Base-by-base conservation (phyloP, 1,139 yeast genomes). In the Kurtzmaniella natalensis region DNA sequence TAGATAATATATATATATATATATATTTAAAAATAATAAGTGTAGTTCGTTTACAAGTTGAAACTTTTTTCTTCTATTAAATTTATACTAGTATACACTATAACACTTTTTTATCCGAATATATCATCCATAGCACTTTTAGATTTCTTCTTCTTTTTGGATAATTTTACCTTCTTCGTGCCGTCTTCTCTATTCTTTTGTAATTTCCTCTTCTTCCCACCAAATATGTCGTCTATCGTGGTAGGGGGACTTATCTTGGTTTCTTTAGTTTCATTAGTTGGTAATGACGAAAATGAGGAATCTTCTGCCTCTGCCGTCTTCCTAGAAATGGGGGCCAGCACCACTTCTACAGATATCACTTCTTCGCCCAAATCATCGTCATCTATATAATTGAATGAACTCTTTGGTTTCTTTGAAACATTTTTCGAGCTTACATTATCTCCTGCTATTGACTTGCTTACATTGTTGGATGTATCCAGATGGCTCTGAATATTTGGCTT, bases 331-430 rank as follows among this genome's bases (percentile, higher is more conserved):
- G n/a, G n/a, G n/a, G n/a, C n/a, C n/a, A n/a, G n/a, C n/a, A n/a
- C n/a, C 25, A 33, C 34, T 5, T 34, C 37, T 19, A 37, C 35
- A 19, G 38, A 24, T 17, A 43, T 50, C 8, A 54, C 34, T 24
- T 44, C 55, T 33, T 51, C 59, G n/a, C 55, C 57, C 10, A 53
- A 29, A 31, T 61, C 68, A 33, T 52, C 62, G 5, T 36, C 48
- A 3, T 11, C 15, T 3, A 7, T 13, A n/a, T 19, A 19, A 7
- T 11, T 23, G 15, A 11, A n/a, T n/a, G n/a, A n/a, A n/a, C n/a
- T n/a, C n/a, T n/a, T n/a, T n/a, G n/a, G n/a, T n/a, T n/a, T n/a
- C n/a, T n/a, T n/a, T n/a, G n/a, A n/a, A n/a, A n/a, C n/a, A n/a
- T n/a, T n/a, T n/a, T n/a, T n/a, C n/a, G n/a, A n/a, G n/a, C n/a